These are phyloP conservation scores for Dianthus caryophyllus DNA, from an alignment of 148 eudicot genomes.

Conservation along the genomic window DNA sequence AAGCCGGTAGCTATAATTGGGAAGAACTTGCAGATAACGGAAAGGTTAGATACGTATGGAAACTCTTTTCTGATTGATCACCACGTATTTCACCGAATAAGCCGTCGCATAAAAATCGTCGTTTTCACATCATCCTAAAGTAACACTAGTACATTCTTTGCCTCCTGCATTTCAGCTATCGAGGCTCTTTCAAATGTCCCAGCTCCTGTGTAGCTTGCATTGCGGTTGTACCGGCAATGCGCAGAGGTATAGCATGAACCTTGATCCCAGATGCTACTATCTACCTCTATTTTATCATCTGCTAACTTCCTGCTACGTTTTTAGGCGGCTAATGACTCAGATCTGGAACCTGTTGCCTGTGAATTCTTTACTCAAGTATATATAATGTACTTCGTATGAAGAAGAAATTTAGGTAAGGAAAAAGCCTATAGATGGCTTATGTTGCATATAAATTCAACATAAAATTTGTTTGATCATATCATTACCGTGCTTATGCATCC, in stretches of 20 bases:
- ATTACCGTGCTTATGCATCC: constrained; percentile 18
- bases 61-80: neutral
- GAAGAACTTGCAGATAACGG: constrained; percentile 81
- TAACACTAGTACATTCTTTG: neutral
- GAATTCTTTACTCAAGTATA: constrained; percentile 97
- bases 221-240: constrained; percentile 79
- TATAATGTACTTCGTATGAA: constrained; percentile 87
- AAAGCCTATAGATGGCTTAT: neutral
- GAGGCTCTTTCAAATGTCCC: constrained; percentile 79
- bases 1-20: constrained; percentile 69
- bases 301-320: constrained; percentile 16
- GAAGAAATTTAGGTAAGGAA: constrained; percentile 87
- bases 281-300: neutral
- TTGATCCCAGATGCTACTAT: neutral
- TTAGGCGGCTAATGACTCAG: constrained; percentile 92
- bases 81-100: too few species aligned
- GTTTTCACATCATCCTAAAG: neutral
- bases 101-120: too few species aligned
- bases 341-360: constrained; percentile 93
- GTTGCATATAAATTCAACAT: constrained; percentile 8
- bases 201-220: constrained; percentile 84
- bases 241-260: constrained; percentile 63
- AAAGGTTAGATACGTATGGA: constrained; percentile 41
- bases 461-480: constrained; percentile 15
- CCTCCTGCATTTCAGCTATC: constrained; percentile 52